Evolutionary conservation across 768 basidiomycete species (phyloP), one percentile per base, ranked within the genome.

Genomic region (Leccinum rimulosum): DNA sequence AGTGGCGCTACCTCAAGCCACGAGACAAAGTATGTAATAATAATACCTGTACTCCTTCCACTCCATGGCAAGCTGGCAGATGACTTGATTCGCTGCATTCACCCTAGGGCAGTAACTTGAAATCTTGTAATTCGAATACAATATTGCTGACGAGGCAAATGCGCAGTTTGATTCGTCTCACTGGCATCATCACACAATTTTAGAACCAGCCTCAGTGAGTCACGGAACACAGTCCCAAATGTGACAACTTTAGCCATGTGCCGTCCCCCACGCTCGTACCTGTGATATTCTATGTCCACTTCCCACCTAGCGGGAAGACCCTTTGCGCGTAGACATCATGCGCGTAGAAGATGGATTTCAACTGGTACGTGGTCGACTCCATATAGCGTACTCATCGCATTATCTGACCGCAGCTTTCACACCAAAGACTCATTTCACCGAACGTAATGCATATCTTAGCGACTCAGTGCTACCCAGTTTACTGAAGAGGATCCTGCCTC

Each of bases 331-430:
- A 38, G 31, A n/a, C 40, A 40, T 19, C 53, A 88, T 89, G 88
- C 82, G 81, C 48, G 72, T 82, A 33, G 85, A 88, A 68, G 78
- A 88, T 50, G 88, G 88, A 35, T 88, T 88, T 64, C 86, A 88
- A 62, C 77, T 75, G 61, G 87, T 84, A 59, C 40, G 73, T 66
- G 28, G 59, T 50, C 56, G 6, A 40, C 15, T 43, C 28, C 12
- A n/a, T 3, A n/a, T 10, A 22, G 14, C 45, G n/a, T 33, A 11
- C 17, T 47, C 10, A 47, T 47, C 3, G 17, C 22, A 30, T 10
- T 36, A 33, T 52, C 54, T 48, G 28, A 64, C 7, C 28, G 10
- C 53, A 33, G 3, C 35, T 11, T 9, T 11, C 14, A 10, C 36
- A 7, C 33, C 33, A 6, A 59, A 88, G 85, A 74, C 73, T 3